Evolutionary conservation across 306 rosid species (phyloP), one percentile per base, ranked within the genome.

Genomic region (Castanea sativa): DNA sequence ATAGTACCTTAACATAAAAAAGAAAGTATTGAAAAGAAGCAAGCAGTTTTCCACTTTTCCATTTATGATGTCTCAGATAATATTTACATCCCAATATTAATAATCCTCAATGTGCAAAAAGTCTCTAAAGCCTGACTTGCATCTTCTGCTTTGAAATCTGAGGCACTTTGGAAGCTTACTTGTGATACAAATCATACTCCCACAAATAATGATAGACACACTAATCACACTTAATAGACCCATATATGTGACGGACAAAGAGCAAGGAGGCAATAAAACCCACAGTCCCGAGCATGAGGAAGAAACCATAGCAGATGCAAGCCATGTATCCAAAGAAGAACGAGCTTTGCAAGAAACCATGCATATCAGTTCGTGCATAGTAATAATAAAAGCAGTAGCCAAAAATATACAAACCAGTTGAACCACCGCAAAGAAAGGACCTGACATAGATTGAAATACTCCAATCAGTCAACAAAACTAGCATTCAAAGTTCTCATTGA

Each of bases 291-390:
- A 94, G 98, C 98, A 94, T 91, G 80, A 94, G 97, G 71, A 94
- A 94, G 91, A 94, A 88, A 69, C 97, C 98, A 77, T 91, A 94
- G 90, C 98, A 92, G 87, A 94, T 92, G 94, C 98, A 94, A 41
- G 94, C 94, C 98, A 94, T 94, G 89, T 94, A 94, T 25, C 98
- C 98, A 5, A 94, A 94, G 94, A 94, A 94, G 91, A 94, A 94
- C 0, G 98, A 92, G 33, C 92, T 94, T 70, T 94, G 98, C 98
- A 94, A 91, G 15, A 94, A 94, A 30, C 98, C 97, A 49, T 97
- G 85, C 97, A 94, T 94, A 51, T 92, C 97, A 0, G 98, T 87
- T 45, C 97, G 86, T 15, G 97, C 98, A 8, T 92, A 87, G 88
- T 92, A 94, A 79, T 94, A 94, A 76, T 94, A 94, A 87, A 94